phyloP scores from a whole-genome alignment of 148 eudicot genomes.

The Talinum fruticosum region DNA sequence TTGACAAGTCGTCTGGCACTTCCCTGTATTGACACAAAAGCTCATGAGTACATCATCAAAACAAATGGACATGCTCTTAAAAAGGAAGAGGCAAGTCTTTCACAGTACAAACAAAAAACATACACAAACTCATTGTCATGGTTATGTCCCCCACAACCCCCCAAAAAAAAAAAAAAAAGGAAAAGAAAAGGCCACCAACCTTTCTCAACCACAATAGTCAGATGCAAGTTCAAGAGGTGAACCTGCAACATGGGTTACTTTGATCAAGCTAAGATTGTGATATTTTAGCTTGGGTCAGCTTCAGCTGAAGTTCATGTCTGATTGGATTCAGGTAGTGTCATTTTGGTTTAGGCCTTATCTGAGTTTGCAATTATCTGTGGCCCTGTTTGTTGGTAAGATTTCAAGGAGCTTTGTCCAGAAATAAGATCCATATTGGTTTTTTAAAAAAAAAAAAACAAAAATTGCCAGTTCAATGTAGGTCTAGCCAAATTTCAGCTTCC shows the following conservation, averaged over 20 bases:
- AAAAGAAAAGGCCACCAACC: too few relatives aligned
- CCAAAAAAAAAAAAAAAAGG: too few relatives aligned
- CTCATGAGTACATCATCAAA: background rate
- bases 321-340: background rate
- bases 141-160: too few relatives aligned
- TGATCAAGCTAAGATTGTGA: background rate
- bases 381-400: background rate
- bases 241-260: background rate
- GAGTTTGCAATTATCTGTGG: background rate
- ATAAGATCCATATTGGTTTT: too few relatives aligned
- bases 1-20: constrained; percentile 64
- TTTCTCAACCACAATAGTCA: background rate
- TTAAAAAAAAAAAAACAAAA: too few relatives aligned
- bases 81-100: too few relatives aligned
- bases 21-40: constrained; percentile 48
- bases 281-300: background rate
- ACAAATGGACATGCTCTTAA: too few relatives aligned
- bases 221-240: background rate
- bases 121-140: background rate
- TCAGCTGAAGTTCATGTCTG: background rate
- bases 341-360: background rate
- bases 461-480: too few relatives aligned
- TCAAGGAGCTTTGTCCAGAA: background rate
- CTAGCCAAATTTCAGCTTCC: too few relatives aligned
- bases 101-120: background rate